Percentiles rank a stretch among this genome's conserved stretches.
Conservation (phyloP, 305 asterid genomes). For the Solanum hybrid region DNA sequence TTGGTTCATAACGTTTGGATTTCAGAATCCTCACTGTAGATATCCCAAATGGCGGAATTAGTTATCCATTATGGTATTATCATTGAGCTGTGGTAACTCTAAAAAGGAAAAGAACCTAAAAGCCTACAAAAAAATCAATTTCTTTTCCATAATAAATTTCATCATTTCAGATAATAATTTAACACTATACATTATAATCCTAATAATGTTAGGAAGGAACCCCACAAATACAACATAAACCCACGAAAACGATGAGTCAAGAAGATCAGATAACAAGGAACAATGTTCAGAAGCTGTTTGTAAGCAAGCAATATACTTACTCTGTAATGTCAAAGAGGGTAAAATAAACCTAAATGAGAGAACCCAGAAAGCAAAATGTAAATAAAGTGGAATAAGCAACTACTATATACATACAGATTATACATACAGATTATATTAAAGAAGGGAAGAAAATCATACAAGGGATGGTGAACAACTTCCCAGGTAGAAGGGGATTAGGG, state of each 20-base stretch:
- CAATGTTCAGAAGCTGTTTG: not conserved
- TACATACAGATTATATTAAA: not conserved
- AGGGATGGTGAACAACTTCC: conserved; percentile 16
- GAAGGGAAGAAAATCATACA: not conserved
- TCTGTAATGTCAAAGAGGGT: not conserved
- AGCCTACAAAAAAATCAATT: not conserved
- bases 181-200: not conserved
- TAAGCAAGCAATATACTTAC: not conserved
- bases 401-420: not conserved
- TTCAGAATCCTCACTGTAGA: not conserved
- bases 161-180: not conserved
- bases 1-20: not conserved
- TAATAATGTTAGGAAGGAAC: not conserved
- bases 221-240: not conserved
- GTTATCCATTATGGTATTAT: not conserved
- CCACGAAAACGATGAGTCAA: not conserved
- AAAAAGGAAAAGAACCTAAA: not conserved
- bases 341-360: not conserved
- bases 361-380: not conserved
- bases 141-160: not conserved
- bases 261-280: not conserved
- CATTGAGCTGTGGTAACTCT: not conserved
- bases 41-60: not conserved
- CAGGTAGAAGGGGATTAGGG: conserved; percentile 13
- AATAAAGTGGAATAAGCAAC: not conserved